These are phyloP conservation scores for Ascochyta koolunga DNA, from an alignment of 2,329 filamentous ascomycete genomes.

Conservation along the genomic window DNA sequence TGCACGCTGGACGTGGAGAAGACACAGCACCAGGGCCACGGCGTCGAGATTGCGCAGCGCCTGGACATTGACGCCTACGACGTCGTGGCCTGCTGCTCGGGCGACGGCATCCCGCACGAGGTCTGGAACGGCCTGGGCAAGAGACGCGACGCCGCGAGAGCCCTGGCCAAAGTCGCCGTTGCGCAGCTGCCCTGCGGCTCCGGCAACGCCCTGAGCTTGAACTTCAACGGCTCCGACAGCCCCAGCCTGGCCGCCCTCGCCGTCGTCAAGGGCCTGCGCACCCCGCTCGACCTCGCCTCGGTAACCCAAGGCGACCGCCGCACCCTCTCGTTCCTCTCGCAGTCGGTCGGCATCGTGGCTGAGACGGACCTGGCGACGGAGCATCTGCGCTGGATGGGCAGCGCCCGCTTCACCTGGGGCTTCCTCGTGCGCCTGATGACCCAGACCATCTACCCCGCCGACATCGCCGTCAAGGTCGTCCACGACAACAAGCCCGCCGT, in stretches of 20 bases:
- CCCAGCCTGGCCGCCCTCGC: slow-evolving; percentile 78
- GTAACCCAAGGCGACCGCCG: slow-evolving; percentile 80
- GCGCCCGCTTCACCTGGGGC: slow-evolving; percentile 81
- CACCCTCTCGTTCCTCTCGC: slow-evolving; percentile 86
- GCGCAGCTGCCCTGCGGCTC: slow-evolving; percentile 90
- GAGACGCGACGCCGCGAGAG: slow-evolving; percentile 74
- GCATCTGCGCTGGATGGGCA: slow-evolving; percentile 90
- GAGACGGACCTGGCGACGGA: slow-evolving; percentile 91
- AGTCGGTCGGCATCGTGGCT: slow-evolving; percentile 86
- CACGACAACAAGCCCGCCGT: slow-evolving; percentile 77
- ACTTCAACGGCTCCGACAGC: slow-evolving; percentile 80
- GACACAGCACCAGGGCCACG: slow-evolving; percentile 77
- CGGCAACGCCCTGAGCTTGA: slow-evolving; percentile 92
- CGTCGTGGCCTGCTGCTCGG: slow-evolving; percentile 85
- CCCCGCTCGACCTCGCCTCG: slow-evolving; percentile 82
- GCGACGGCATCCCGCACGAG: slow-evolving; percentile 90
- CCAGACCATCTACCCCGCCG: slow-evolving; percentile 84
- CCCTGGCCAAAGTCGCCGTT: slow-evolving; percentile 78
- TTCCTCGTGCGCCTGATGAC: slow-evolving; percentile 77
- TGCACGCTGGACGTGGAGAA: slow-evolving; percentile 76
- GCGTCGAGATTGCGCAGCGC: slow-evolving; percentile 73
- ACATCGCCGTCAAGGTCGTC: slow-evolving; percentile 83
- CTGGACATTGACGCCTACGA: slow-evolving; percentile 83
- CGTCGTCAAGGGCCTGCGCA: slow-evolving; percentile 86
- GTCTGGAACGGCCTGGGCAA: slow-evolving; percentile 91